These are phyloP conservation scores for Teunomyces stri DNA, from an alignment of 805 yeast genomes.

Conservation along the genomic window DNA sequence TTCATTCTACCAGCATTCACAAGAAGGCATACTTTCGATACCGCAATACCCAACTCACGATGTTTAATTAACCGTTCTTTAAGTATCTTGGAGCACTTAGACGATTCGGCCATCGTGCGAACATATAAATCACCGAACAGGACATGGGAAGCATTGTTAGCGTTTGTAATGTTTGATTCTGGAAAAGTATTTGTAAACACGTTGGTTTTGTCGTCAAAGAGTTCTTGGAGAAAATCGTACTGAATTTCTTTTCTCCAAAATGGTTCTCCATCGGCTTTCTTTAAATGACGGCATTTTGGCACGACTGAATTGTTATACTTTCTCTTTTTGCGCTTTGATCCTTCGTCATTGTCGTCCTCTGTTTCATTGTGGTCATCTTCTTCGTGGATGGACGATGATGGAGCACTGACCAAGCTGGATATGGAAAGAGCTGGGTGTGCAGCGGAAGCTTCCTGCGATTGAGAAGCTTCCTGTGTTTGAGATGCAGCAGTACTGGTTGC, in stretches of 20 bases:
- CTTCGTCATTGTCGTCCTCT: slow-evolving; percentile 12
- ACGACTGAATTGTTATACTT: slow-evolving; percentile 15
- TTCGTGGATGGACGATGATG: background rate
- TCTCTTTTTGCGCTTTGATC: slow-evolving; percentile 15
- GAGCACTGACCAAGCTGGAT: slow-evolving; percentile 8
- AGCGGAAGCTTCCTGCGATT: background rate
- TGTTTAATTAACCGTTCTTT: slow-evolving; percentile 72
- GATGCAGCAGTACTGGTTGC: background rate
- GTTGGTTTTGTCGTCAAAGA: slow-evolving; percentile 60
- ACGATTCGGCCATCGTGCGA: slow-evolving; percentile 75
- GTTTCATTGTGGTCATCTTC: slow-evolving; percentile 7
- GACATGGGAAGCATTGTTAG: slow-evolving; percentile 43
- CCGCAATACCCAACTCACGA: slow-evolving; percentile 61
- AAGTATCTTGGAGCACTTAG: slow-evolving; percentile 78
- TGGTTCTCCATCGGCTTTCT: slow-evolving; percentile 90
- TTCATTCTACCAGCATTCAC: slow-evolving; percentile 93
- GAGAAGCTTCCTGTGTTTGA: background rate
- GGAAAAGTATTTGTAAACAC: slow-evolving; percentile 69
- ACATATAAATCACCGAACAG: slow-evolving; percentile 85
- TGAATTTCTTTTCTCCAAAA: slow-evolving; percentile 87
- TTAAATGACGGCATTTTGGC: slow-evolving; percentile 55
- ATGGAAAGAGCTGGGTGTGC: slow-evolving; percentile 7
- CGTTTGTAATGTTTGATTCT: slow-evolving; percentile 36
- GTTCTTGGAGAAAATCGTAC: slow-evolving; percentile 64
- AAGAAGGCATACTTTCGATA: slow-evolving; percentile 76